Conservation (phyloP, 148 eudicot genomes). For the Suaeda aralocaspica region DNA sequence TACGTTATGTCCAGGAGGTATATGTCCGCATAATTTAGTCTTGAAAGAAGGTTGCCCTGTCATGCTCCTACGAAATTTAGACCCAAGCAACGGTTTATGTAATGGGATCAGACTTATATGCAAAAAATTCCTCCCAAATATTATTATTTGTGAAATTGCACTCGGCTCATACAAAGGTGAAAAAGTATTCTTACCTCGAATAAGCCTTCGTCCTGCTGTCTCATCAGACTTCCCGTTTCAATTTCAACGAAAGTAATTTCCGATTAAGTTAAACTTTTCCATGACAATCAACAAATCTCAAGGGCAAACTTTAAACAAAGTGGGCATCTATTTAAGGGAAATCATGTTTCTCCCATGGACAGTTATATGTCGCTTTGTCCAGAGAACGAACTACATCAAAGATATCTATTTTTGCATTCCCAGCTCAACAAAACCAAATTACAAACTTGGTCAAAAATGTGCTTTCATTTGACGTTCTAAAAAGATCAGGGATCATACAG, state of each 20-base stretch:
- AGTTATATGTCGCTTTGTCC: neutral
- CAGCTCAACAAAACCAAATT: neutral
- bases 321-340: neutral
- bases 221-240: too few species aligned
- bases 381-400: neutral
- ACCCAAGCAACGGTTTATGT: neutral
- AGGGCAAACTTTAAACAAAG: neutral
- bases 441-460: too few species aligned
- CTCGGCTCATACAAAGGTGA: neutral
- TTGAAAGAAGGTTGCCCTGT: slow-evolving; percentile 4
- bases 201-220: neutral
- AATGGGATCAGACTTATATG: neutral
- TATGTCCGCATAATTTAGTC: neutral
- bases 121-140: neutral
- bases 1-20: neutral
- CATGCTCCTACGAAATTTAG: neutral
- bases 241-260: neutral
- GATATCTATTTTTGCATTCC: too few species aligned
- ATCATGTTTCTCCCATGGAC: neutral
- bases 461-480: too few species aligned
- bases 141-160: neutral
- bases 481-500: too few species aligned
- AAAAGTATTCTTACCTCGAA: neutral
- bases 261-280: neutral
- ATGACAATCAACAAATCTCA: neutral